Percentiles rank a stretch among this genome's conserved stretches.
phyloP scores from a whole-genome alignment of 2,329 filamentous ascomycete genomes.

The Epichloe amarillans region DNA sequence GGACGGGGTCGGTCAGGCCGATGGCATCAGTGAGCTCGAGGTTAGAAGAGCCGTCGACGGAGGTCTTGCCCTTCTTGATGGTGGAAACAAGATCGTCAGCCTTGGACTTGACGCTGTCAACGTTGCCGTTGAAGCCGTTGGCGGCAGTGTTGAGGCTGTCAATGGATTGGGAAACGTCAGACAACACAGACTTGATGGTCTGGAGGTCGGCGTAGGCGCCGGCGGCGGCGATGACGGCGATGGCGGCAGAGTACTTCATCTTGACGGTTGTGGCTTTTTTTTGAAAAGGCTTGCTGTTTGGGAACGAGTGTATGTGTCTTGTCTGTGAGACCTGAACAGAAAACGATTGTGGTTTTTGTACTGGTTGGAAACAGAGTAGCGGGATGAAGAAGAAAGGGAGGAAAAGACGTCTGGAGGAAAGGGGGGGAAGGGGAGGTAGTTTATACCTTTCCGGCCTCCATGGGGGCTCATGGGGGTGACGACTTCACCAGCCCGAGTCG shows the following conservation, averaged over 20 bases:
- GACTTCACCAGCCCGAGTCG: slow-evolving; percentile 1
- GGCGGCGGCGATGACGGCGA: slow-evolving; percentile 7
- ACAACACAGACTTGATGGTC: slow-evolving; percentile 7
- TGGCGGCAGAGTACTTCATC: slow-evolving; percentile 10
- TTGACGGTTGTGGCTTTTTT: slow-evolving; percentile 2
- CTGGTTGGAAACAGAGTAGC: not conserved
- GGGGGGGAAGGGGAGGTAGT: not conserved
- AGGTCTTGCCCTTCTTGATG: slow-evolving; percentile 9
- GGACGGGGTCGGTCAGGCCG: slow-evolving; percentile 8
- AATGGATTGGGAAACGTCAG: slow-evolving; percentile 6
- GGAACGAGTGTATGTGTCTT: slow-evolving; percentile 8
- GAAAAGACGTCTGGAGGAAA: not conserved
- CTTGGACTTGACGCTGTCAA: slow-evolving; percentile 9
- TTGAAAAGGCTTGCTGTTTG: not conserved
- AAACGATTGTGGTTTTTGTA: slow-evolving; percentile 1
- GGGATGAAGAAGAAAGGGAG: not conserved
- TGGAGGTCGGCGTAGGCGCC: slow-evolving; percentile 8
- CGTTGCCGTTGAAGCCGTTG: slow-evolving; percentile 13
- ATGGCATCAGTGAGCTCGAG: slow-evolving; percentile 11
- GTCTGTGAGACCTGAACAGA: not conserved
- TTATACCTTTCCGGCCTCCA: slow-evolving; percentile 2
- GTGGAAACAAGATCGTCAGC: slow-evolving; percentile 10
- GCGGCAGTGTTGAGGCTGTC: slow-evolving; percentile 12
- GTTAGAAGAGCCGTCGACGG: slow-evolving; percentile 6
- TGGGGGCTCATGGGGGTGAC: not conserved